Evolutionary conservation across 805 yeast genomes (phyloP).

Genomic region (Alloascoidea africana): DNA sequence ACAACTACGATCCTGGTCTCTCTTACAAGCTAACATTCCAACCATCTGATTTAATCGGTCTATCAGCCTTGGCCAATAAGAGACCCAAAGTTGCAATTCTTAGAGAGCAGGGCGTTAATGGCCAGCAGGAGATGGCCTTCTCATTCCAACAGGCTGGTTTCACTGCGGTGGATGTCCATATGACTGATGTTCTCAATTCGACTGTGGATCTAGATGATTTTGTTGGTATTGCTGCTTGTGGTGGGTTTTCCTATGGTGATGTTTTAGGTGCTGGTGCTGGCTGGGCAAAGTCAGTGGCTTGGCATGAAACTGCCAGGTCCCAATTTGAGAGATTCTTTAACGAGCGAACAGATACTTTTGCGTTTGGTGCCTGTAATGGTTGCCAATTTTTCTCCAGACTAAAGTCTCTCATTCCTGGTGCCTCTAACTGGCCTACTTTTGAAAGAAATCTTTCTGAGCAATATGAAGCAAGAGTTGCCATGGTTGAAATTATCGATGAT

Average conservation of each 20-base stretch:
- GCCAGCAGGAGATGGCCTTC: slow-evolving; percentile 98
- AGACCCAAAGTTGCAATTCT: slow-evolving; percentile 89
- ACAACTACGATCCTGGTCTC: slow-evolving; percentile 84
- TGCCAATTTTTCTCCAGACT: slow-evolving; percentile 90
- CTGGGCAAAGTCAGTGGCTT: slow-evolving; percentile 94
- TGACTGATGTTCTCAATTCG: slow-evolving; percentile 80
- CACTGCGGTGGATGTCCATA: slow-evolving; percentile 86
- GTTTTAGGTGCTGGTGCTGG: slow-evolving; percentile 98
- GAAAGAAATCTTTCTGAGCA: slow-evolving; percentile 88
- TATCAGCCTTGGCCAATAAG: slow-evolving; percentile 11
- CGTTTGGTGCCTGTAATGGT: slow-evolving; percentile 97
- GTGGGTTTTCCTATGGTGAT: slow-evolving; percentile 98
- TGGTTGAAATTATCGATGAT: slow-evolving; percentile 64
- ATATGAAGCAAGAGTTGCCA: slow-evolving; percentile 87
- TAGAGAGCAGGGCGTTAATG: slow-evolving; percentile 97
- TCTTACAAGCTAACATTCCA: slow-evolving; percentile 67
- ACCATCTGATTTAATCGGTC: slow-evolving; percentile 27
- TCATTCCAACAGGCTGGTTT: slow-evolving; percentile 91
- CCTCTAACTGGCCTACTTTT: slow-evolving; percentile 91
- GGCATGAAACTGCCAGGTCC: slow-evolving; percentile 58
- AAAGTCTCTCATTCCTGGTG: slow-evolving; percentile 79
- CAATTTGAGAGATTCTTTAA: slow-evolving; percentile 76
- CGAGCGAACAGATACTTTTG: slow-evolving; percentile 82
- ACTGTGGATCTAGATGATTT: slow-evolving; percentile 59
- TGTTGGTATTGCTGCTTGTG: slow-evolving; percentile 94